Evolutionary conservation across 345 rosid genomes (phyloP).

Genomic region (Citrus cavaleriei): DNA sequence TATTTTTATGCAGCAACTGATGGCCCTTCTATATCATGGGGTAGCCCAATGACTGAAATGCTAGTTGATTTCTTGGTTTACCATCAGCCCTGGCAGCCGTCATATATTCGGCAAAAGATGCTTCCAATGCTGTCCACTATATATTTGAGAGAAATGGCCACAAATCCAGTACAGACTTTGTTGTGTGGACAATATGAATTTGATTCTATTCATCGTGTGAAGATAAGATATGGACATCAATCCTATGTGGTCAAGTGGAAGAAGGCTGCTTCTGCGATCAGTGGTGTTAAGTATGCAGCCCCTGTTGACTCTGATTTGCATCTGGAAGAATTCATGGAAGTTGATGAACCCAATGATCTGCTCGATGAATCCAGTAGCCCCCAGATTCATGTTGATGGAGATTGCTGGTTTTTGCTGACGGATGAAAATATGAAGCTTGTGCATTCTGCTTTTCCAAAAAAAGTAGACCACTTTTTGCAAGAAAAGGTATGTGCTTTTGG

Average conservation of each 20-base stretch:
- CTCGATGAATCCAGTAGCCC: constrained; percentile 46
- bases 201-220: constrained; percentile 67
- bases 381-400: constrained; percentile 49
- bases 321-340: constrained; percentile 41
- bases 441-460: constrained; percentile 64
- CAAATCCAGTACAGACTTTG: constrained; percentile 35
- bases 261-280: constrained; percentile 33
- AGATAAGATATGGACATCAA: constrained; percentile 61
- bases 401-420: constrained; percentile 53
- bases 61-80: constrained; percentile 73
- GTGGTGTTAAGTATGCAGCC: constrained; percentile 15
- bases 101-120: constrained; percentile 70
- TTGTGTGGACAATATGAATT: constrained; percentile 65
- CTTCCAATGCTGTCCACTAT: constrained; percentile 79
- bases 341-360: constrained; percentile 39
- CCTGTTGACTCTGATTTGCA: constrained; percentile 25
- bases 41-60: constrained; percentile 66
- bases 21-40: constrained; percentile 54
- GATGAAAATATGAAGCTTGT: constrained; percentile 75
- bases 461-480: constrained; percentile 49
- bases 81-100: constrained; percentile 71
- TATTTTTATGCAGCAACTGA: constrained; percentile 29
- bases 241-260: constrained; percentile 75
- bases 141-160: constrained; percentile 65
- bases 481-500: constrained; percentile 54